Percentiles rank a stretch among this genome's conserved stretches.
Conservation (phyloP, 1,284 basidiomycete species). For the Trametes polyzona region DNA sequence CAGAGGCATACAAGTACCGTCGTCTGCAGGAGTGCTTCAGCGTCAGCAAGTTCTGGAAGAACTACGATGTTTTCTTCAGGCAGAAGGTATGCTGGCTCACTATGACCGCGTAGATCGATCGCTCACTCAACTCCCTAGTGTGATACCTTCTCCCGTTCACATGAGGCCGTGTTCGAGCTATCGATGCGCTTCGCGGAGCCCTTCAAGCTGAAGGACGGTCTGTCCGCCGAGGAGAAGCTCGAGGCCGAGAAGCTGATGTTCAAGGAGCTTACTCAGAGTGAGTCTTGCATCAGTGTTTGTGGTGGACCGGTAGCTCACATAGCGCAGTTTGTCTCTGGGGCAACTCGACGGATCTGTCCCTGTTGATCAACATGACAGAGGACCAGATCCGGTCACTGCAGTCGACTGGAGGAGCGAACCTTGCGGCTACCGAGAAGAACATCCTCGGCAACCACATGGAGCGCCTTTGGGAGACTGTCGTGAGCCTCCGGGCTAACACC, state of each 20-base stretch:
- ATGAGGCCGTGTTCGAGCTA: slow-evolving; percentile 93
- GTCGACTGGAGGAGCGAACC: slow-evolving; percentile 93
- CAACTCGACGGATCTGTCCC: slow-evolving; percentile 95
- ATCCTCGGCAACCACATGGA: slow-evolving; percentile 87
- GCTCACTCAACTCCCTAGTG: slow-evolving; percentile 52
- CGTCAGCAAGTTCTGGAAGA: slow-evolving; percentile 88
- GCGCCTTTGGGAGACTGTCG: slow-evolving; percentile 83
- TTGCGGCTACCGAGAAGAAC: slow-evolving; percentile 96
- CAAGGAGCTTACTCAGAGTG: slow-evolving; percentile 87
- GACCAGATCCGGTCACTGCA: slow-evolving; percentile 98
- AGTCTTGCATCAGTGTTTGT: slow-evolving; percentile 33
- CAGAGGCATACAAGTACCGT: slow-evolving; percentile 98
- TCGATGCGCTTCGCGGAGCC: slow-evolving; percentile 92
- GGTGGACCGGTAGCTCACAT: not conserved
- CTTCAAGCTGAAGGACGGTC: slow-evolving; percentile 63
- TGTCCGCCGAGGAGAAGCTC: slow-evolving; percentile 60
- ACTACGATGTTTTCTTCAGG: slow-evolving; percentile 91
- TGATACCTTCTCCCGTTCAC: slow-evolving; percentile 94
- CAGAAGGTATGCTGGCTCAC: slow-evolving; percentile 64
- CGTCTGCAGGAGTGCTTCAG: slow-evolving; percentile 96
- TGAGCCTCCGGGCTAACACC: slow-evolving; percentile 68
- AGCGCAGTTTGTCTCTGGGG: slow-evolving; percentile 87
- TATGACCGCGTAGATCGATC: not conserved
- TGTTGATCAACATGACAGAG: slow-evolving; percentile 98
- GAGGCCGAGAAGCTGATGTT: slow-evolving; percentile 92